These are phyloP conservation scores for Cercophora samala DNA, from an alignment of 495 filamentous ascomycete species.

Conservation along the genomic window DNA sequence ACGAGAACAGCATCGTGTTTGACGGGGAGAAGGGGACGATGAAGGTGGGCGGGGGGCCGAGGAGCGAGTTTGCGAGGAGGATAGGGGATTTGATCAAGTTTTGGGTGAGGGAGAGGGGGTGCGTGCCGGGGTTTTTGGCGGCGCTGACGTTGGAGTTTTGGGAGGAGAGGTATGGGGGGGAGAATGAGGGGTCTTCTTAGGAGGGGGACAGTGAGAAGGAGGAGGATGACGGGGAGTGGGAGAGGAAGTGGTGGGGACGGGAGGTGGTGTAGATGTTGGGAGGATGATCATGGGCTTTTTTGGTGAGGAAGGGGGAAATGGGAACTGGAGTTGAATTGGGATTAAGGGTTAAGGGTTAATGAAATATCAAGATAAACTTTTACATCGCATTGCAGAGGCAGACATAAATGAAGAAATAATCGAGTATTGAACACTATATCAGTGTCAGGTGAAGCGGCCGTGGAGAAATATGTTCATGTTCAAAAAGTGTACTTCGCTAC, in stretches of 20 bases:
- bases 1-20: conserved; percentile 91
- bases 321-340: no score
- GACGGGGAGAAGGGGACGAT: conserved; percentile 95
- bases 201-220: neutral
- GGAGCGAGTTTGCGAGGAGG: conserved; percentile 78
- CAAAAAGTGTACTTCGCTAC: no score
- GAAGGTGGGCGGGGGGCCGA: conserved; percentile 90
- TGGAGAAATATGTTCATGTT: no score
- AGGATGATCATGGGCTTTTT: neutral
- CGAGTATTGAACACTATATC: neutral
- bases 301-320: neutral
- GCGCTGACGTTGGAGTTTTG: conserved; percentile 88
- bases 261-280: neutral
- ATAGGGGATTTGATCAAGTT: conserved; percentile 81
- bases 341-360: neutral
- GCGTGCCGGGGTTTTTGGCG: conserved; percentile 88
- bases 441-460: no score
- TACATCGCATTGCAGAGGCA: neutral
- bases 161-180: conserved; percentile 53
- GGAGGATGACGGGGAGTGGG: neutral
- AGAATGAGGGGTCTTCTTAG: neutral
- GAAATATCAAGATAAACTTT: neutral
- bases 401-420: neutral
- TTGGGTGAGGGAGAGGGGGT: conserved; percentile 88
- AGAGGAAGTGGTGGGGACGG: neutral